A percentile compares a stretch with the other conserved stretches of the same genome.
phyloP scores from a whole-genome alignment of 1,139 yeast species.

The Chernovozyma aurita region DNA sequence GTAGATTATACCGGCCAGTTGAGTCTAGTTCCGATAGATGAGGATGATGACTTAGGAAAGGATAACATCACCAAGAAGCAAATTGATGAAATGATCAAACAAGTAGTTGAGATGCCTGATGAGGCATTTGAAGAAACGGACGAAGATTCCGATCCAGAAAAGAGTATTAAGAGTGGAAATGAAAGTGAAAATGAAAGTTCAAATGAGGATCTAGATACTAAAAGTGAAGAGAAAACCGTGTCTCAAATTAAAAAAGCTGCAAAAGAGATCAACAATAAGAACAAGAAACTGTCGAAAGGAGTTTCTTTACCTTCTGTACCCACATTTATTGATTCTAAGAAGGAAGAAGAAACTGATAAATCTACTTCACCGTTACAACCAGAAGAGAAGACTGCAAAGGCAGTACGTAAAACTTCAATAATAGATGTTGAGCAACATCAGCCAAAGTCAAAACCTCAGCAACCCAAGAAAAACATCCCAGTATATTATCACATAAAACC shows the following conservation, averaged over 20 bases:
- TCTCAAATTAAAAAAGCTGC: conserved; percentile 12
- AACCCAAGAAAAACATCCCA: conserved; percentile 1
- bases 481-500: conserved; percentile 2
- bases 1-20: conserved; percentile 11
- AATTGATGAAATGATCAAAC: conserved; percentile 12
- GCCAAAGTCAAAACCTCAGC: neutral
- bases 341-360: neutral
- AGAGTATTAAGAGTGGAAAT: neutral
- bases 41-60: conserved; percentile 5
- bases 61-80: conserved; percentile 11
- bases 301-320: neutral
- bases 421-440: neutral
- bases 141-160: too few relatives aligned
- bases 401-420: neutral
- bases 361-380: neutral
- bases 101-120: conserved; percentile 10
- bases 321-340: neutral
- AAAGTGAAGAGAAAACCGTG: conserved; percentile 9
- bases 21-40: conserved; percentile 2
- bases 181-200: neutral
- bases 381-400: neutral
- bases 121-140: conserved; percentile 3
- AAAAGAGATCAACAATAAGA: neutral
- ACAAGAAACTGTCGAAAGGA: neutral
- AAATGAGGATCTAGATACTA: conserved; percentile 5